These are phyloP conservation scores for Mallotus nudiflorus DNA, from an alignment of 345 rosid genomes.

Conservation along the genomic window DNA sequence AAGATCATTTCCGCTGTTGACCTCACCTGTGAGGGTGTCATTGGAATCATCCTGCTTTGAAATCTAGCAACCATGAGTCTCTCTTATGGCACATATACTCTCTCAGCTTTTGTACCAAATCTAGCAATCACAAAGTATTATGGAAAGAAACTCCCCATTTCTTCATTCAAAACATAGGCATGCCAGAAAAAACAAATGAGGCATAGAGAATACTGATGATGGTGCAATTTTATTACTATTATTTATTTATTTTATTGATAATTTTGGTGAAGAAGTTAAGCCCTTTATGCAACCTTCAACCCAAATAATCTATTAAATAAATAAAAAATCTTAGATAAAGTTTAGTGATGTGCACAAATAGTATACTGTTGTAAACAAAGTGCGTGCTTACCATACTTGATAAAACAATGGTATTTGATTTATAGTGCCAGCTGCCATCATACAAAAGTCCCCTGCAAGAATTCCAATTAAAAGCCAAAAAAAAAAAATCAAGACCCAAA, in stretches of 20 bases:
- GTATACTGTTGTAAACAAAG: background rate
- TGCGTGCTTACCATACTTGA: conserved; percentile 28
- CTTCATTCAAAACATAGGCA: background rate
- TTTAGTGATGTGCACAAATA: background rate
- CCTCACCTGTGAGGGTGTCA: conserved; percentile 8
- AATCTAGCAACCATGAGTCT: conserved; percentile 14
- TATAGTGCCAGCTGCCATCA: conserved; percentile 18
- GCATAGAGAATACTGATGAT: background rate
- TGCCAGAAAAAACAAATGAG: too few relatives aligned
- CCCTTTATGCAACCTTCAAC: background rate
- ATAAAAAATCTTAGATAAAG: background rate
- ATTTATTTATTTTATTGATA: background rate
- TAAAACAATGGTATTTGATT: conserved; percentile 22
- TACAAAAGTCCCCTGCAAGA: conserved; percentile 29
- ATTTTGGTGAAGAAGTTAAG: background rate
- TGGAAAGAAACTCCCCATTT: background rate
- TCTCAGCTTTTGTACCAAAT: conserved; percentile 4
- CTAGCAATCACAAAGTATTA: background rate
- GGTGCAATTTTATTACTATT: background rate
- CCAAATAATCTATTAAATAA: background rate
- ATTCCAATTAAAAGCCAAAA: conserved; percentile 8
- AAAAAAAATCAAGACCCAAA: background rate
- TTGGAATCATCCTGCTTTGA: conserved; percentile 30
- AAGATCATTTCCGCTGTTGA: conserved; percentile 21
- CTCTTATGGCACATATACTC: background rate